These are phyloP conservation scores for Candida succiphila DNA, from an alignment of 805 yeast genomes.

Conservation along the genomic window DNA sequence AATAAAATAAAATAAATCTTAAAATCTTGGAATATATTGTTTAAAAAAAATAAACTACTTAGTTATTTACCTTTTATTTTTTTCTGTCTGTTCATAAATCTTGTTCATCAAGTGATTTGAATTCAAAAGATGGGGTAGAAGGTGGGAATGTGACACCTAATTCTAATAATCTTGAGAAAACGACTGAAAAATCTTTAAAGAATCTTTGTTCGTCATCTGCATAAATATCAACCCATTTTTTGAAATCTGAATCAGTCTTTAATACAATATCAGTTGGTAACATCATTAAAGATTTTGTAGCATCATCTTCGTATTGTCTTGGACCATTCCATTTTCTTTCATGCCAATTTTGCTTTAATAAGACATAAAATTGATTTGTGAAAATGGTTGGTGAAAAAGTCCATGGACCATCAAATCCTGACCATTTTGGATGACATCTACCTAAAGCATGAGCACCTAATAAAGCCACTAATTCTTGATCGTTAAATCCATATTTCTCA, in stretches of 20 bases:
- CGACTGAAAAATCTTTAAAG: conserved; percentile 38
- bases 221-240: conserved; percentile 35
- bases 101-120: conserved; percentile 68
- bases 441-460: conserved; percentile 41
- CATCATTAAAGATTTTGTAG: conserved; percentile 46
- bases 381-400: conserved; percentile 70
- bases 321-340: conserved; percentile 50
- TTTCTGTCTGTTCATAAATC: conserved; percentile 15
- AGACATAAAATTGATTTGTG: conserved; percentile 63
- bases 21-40: neutral
- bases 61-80: neutral
- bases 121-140: conserved; percentile 31
- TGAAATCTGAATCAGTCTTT: conserved; percentile 34
- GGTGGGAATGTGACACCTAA: conserved; percentile 63
- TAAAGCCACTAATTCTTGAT: conserved; percentile 34
- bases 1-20: neutral
- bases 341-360: conserved; percentile 51
- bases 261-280: conserved; percentile 49
- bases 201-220: conserved; percentile 40
- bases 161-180: conserved; percentile 46
- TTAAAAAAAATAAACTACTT: neutral
- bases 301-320: conserved; percentile 53
- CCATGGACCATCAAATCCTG: conserved; percentile 89
- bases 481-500: conserved; percentile 35
- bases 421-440: conserved; percentile 39